These are phyloP conservation scores for Fusarium gaditjirri DNA, from an alignment of 2,329 filamentous ascomycete genomes.

Conservation along the genomic window DNA sequence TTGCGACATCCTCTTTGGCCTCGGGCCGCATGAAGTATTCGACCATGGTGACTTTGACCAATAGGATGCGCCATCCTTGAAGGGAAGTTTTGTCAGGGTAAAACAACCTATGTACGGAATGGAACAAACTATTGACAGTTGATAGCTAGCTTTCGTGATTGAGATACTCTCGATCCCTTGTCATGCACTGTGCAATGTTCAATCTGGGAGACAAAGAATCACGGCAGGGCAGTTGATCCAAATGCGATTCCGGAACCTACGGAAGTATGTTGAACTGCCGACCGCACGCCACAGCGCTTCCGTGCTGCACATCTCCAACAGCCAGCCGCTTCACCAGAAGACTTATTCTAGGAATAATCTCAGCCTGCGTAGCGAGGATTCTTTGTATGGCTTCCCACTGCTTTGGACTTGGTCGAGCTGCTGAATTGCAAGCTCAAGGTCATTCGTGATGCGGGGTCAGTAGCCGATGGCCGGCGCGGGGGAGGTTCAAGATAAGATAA, in stretches of 20 bases:
- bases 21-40: neutral
- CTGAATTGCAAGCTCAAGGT: neutral
- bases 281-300: neutral
- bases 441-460: neutral
- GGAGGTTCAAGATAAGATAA: neutral
- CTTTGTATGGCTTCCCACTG: fast-evolving
- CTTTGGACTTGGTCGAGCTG: too few relatives aligned
- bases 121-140: neutral
- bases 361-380: too few relatives aligned
- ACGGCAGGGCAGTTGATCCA: neutral
- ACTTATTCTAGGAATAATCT: fast-evolving
- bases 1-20: too few relatives aligned
- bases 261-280: neutral
- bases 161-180: neutral
- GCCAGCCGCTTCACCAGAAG: neutral
- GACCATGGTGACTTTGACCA: neutral
- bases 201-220: neutral
- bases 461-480: neutral
- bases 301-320: neutral
- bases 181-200: neutral
- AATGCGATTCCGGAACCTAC: neutral
- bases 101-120: fast-evolving
- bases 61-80: too few relatives aligned
- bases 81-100: fast-evolving
- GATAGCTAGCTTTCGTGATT: fast-evolving